Evolutionary conservation across 176 grass and related monocot species (phyloP), one percentile per base, ranked within the genome.

Genomic region (Zoysia pacifica): DNA sequence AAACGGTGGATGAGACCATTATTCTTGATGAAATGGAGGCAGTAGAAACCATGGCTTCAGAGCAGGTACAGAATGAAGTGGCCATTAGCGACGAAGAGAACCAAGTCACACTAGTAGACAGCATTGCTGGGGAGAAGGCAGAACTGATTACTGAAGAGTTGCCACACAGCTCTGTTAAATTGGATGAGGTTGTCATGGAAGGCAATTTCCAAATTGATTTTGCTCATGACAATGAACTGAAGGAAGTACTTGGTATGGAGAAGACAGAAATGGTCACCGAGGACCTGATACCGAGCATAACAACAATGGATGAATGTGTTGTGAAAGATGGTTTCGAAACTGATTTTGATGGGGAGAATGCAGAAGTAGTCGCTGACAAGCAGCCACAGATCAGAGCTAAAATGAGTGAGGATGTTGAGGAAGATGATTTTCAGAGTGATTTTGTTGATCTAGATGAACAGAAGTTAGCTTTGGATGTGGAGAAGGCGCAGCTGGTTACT

Each of bases 401-500:
- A 7, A 4, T 59, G 16, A 2, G 44, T 59, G 37, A n/a, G 2
- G 16, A 45, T 5, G 4, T 42, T 0, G 16, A 28, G 40, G 18
- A 45, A 20, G 72, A 45, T 61, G 5, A 75, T 1, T 75, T 56
- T 5, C 9, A 48, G 28, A 6, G 5, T 48, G 28, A 52, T 76
- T 79, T 76, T 81, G n/a, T 47, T 67, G 38, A 82, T 55, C 39
- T 5, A 4, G 58, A 71, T 43, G 11, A 39, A 46, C 36, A 38
- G 9, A 36, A 37, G 28, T 37, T 7, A 56, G 45, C 48, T 69
- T 16, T 1, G 52, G 70, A 16, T 28, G 48, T 10, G 35, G 13
- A 16, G 13, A 73, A 40, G 8, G 5, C 0, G 5, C 13, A 53
- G 15, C 5, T 45, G 72, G 58, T 45, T 5, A 42, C n/a, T 28